Conservation (phyloP, 768 basidiomycete species). For the Mrakia blollopis region DNA sequence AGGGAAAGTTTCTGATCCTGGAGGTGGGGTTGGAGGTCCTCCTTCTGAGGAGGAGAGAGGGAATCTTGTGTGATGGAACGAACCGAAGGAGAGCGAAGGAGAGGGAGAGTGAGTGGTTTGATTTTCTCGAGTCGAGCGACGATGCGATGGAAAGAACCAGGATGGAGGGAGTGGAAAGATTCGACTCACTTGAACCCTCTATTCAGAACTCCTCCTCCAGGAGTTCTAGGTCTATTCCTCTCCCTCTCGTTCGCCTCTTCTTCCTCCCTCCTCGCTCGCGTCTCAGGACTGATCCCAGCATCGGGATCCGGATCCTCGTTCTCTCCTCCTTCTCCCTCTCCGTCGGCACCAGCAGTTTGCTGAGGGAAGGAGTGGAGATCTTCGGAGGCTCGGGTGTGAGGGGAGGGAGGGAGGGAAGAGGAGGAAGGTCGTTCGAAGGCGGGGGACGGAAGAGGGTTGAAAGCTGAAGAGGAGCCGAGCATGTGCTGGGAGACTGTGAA, state of each 20-base stretch:
- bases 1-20: background rate
- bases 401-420: background rate
- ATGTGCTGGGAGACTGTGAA: constrained; percentile 29
- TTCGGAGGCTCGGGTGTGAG: background rate
- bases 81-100: background rate
- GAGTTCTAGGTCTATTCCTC: constrained; percentile 18
- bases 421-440: constrained; percentile 18
- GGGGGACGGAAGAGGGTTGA: constrained; percentile 19
- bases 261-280: constrained; percentile 21
- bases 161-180: no score
- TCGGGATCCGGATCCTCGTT: background rate
- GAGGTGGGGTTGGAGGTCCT: constrained; percentile 4
- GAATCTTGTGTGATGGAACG: background rate
- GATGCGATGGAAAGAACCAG: no score
- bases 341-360: background rate
- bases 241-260: constrained; percentile 21
- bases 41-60: constrained; percentile 15
- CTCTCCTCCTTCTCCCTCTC: background rate
- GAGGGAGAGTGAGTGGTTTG: background rate
- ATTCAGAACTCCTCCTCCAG: constrained; percentile 24
- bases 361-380: background rate
- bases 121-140: no score
- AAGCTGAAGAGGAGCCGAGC: constrained; percentile 29
- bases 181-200: constrained; percentile 31
- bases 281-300: constrained; percentile 19